These are phyloP conservation scores for Haplosporangium sp. DNA, from an alignment of 371 early-diverging fungal species.

Conservation along the genomic window DNA sequence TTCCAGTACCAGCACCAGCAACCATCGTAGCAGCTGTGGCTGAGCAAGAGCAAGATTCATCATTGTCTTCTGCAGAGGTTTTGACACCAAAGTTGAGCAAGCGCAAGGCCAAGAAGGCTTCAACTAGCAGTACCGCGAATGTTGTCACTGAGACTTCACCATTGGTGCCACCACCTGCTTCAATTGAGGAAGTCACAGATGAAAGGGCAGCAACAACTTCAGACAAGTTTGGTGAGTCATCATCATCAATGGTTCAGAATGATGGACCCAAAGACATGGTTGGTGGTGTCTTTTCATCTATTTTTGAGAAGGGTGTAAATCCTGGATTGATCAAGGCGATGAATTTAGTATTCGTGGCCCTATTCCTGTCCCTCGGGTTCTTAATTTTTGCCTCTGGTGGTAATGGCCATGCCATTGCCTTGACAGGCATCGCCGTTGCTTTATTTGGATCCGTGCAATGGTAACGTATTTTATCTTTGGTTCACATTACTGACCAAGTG, in stretches of 20 bases:
- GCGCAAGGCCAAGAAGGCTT: constrained; percentile 36
- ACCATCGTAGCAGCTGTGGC: neutral
- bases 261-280: constrained; percentile 47
- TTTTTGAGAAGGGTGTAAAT: constrained; percentile 54
- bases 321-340: constrained; percentile 51
- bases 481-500: neutral
- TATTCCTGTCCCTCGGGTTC: constrained; percentile 45
- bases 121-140: neutral
- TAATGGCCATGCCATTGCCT: constrained; percentile 46
- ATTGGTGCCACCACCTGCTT: neutral
- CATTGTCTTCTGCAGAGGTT: constrained; percentile 26
- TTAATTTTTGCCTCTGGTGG: constrained; percentile 45
- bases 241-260: constrained; percentile 30
- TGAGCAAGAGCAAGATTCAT: constrained; percentile 26
- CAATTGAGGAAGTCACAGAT: neutral
- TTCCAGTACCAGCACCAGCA: constrained; percentile 8
- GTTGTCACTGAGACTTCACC: constrained; percentile 5
- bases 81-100: constrained; percentile 44
- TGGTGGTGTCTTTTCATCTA: constrained; percentile 40
- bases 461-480: constrained; percentile 11
- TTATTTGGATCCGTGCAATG: constrained; percentile 44
- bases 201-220: neutral
- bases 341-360: constrained; percentile 37
- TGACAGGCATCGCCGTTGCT: constrained; percentile 50
- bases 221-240: neutral